Evolutionary conservation across 2,329 filamentous ascomycete genomes (phyloP).

Genomic region (Hypocrella siamensis): DNA sequence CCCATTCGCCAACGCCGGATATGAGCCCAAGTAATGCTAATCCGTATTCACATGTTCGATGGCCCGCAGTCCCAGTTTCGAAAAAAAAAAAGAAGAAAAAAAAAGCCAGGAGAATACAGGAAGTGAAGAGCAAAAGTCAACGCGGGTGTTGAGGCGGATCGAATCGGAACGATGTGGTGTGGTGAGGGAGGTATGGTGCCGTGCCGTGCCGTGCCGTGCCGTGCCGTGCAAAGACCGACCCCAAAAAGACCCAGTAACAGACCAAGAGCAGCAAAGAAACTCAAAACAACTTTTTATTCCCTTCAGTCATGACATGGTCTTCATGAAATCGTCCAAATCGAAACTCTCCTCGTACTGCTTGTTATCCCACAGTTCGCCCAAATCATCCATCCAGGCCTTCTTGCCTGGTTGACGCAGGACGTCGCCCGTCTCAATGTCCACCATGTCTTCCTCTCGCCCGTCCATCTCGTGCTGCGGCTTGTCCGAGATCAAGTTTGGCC

Average conservation of each 20-base stretch:
- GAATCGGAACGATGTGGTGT: no score
- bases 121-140: background rate
- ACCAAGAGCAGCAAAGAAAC: no score
- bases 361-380: slow-evolving; percentile 95
- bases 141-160: no score
- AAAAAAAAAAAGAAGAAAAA: background rate
- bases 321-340: slow-evolving; percentile 86
- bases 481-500: slow-evolving; percentile 47
- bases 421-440: slow-evolving; percentile 83
- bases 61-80: no score
- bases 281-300: no score
- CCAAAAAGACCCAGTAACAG: no score
- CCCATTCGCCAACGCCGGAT: no score
- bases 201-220: no score
- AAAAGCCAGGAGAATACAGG: background rate
- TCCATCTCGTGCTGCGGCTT: slow-evolving; percentile 42
- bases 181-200: no score
- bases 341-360: slow-evolving; percentile 97
- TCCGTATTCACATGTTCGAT: no score
- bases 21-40: background rate
- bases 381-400: slow-evolving; percentile 86
- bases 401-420: slow-evolving; percentile 79
- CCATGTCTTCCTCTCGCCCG: slow-evolving; percentile 68
- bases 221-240: no score
- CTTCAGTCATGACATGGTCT: slow-evolving; percentile 76